phyloP scores from a whole-genome alignment of 1,139 yeast species.

The Tardiomyces digboiensis region DNA sequence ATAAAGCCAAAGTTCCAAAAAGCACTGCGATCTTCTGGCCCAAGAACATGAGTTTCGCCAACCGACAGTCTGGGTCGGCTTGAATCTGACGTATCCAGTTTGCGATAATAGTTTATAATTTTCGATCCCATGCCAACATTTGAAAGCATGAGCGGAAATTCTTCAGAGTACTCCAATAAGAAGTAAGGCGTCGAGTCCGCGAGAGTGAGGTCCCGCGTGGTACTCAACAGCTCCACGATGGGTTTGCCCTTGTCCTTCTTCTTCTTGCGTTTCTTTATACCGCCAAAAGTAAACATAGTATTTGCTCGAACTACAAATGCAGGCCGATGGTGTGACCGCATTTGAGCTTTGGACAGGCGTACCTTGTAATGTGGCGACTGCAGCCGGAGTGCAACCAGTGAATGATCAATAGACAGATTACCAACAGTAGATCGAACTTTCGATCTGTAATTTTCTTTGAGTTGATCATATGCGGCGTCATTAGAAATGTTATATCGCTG shows the following conservation, averaged over 20 bases:
- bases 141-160: conserved; percentile 71
- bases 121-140: conserved; percentile 97
- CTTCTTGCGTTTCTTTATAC: conserved; percentile 70
- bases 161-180: conserved; percentile 85
- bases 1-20: conserved; percentile 99
- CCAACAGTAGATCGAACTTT: conserved; percentile 93
- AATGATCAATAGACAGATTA: conserved; percentile 82
- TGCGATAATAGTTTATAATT: conserved; percentile 85
- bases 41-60: conserved; percentile 94
- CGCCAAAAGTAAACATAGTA: conserved; percentile 64
- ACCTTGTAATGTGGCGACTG: conserved; percentile 94
- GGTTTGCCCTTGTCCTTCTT: conserved; percentile 87
- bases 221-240: conserved; percentile 59
- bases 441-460: conserved; percentile 81
- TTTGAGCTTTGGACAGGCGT: conserved; percentile 53
- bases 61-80: conserved; percentile 80
- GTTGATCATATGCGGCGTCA: conserved; percentile 73
- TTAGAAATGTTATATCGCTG: conserved; percentile 74
- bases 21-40: conserved; percentile 92
- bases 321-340: conserved; percentile 77
- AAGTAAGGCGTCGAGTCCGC: conserved; percentile 78
- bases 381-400: conserved; percentile 75
- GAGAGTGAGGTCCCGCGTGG: conserved; percentile 66
- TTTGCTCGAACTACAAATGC: conserved; percentile 71
- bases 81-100: conserved; percentile 70